A percentile compares a stretch with the other conserved stretches of the same genome.
Conservation (phyloP, 345 rosid genomes). For the Nasturtium officinale region DNA sequence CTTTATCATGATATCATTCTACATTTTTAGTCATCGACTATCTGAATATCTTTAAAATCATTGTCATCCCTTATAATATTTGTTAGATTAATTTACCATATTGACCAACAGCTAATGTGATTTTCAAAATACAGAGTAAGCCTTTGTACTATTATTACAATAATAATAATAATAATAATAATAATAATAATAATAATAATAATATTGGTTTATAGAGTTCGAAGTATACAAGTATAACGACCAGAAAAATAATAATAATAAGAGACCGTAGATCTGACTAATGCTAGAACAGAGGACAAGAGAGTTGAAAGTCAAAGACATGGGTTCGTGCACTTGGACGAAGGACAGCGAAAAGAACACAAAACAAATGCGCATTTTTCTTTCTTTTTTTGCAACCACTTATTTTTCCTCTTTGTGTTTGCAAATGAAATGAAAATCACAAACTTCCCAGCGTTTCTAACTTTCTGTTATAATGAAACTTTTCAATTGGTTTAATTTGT, state of each 20-base stretch:
- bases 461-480: neutral
- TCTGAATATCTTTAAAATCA: neutral
- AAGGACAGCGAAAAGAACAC: slow-evolving; percentile 9
- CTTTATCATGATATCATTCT: neutral
- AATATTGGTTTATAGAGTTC: slow-evolving; percentile 15
- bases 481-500: neutral
- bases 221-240: slow-evolving; percentile 9
- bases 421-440: slow-evolving; percentile 13
- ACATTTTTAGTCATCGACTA: neutral
- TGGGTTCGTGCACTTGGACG: slow-evolving; percentile 38
- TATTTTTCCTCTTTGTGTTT: neutral
- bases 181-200: no score
- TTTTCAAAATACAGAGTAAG: neutral
- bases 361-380: slow-evolving; percentile 23
- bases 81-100: neutral
- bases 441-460: neutral
- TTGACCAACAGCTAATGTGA: neutral
- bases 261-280: slow-evolving; percentile 20
- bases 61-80: neutral
- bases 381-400: neutral
- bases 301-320: slow-evolving; percentile 44
- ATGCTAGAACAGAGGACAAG: slow-evolving; percentile 25
- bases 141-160: neutral
- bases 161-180: no score
- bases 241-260: neutral